Evolutionary conservation across 768 basidiomycete species (phyloP).

Genomic region (Austroboletus festivus): DNA sequence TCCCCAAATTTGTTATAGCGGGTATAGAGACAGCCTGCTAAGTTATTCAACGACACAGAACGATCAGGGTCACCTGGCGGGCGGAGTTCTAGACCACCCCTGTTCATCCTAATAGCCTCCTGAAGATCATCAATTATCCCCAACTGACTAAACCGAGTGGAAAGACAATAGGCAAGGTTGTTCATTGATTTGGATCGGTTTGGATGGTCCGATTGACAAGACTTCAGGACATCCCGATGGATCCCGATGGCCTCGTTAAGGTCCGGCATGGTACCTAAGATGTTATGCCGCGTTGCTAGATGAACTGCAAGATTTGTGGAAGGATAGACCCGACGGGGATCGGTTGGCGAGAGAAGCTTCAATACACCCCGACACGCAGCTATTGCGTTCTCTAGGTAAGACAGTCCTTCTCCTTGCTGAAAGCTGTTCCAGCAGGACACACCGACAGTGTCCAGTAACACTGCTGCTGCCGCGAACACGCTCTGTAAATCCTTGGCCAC

Average conservation of each 20-base stretch:
- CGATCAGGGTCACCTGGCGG: neutral
- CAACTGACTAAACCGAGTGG: neutral
- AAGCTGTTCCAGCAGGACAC: neutral
- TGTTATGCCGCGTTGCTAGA: neutral
- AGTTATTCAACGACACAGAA: neutral
- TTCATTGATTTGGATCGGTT: neutral
- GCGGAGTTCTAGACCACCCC: neutral
- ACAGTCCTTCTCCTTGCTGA: neutral
- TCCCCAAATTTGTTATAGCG: neutral
- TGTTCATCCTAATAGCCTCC: neutral
- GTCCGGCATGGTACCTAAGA: neutral
- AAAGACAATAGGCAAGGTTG: slow-evolving; percentile 1
- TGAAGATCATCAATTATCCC: neutral
- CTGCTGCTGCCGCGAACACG: neutral
- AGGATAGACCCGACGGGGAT: neutral
- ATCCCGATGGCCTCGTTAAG: neutral
- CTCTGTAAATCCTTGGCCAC: neutral
- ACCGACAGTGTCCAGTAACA: neutral
- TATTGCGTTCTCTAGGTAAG: slow-evolving; percentile 23
- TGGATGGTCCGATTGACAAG: neutral
- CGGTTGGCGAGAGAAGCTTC: neutral
- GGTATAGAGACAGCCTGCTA: neutral
- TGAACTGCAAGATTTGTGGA: neutral
- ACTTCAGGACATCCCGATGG: neutral
- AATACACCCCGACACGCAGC: slow-evolving; percentile 1